phyloP scores from a whole-genome alignment of 768 basidiomycete genomes.

The Lactarius trivialis region DNA sequence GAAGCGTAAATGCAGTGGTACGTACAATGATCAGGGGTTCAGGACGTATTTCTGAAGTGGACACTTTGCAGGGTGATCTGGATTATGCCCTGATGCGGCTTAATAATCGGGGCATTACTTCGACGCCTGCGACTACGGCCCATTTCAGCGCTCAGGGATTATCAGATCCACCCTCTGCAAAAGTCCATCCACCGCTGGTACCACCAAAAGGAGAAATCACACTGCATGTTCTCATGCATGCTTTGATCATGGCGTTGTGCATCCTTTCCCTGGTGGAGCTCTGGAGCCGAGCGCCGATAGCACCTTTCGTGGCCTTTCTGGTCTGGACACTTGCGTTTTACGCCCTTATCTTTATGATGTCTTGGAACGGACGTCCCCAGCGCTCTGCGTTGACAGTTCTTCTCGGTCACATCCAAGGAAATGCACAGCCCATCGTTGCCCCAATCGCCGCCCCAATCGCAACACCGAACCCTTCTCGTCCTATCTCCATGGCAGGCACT shows the following conservation, averaged over 20 bases:
- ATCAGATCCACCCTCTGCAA: slow-evolving; percentile 26
- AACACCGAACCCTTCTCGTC: slow-evolving; percentile 35
- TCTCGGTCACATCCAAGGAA: slow-evolving; percentile 38
- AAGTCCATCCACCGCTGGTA: slow-evolving; percentile 28
- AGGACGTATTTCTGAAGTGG: background rate
- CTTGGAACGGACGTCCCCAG: slow-evolving; percentile 53
- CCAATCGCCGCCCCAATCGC: slow-evolving; percentile 32
- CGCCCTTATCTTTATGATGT: slow-evolving; percentile 41
- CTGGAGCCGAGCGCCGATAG: slow-evolving; percentile 48
- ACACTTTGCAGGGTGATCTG: slow-evolving; percentile 54
- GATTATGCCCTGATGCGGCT: slow-evolving; percentile 61
- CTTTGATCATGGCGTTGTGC: slow-evolving; percentile 51
- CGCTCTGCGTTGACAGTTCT: slow-evolving; percentile 51
- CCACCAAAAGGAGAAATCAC: slow-evolving; percentile 35
- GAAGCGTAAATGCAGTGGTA: slow-evolving; percentile 66
- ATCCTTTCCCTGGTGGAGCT: slow-evolving; percentile 52
- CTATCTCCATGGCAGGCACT: slow-evolving; percentile 36
- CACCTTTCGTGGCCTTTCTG: slow-evolving; percentile 59
- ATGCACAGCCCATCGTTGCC: slow-evolving; percentile 25
- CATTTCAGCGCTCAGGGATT: slow-evolving; percentile 37
- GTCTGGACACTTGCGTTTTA: slow-evolving; percentile 58
- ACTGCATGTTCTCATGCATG: slow-evolving; percentile 50
- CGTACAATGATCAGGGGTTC: slow-evolving; percentile 27
- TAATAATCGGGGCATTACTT: slow-evolving; percentile 38
- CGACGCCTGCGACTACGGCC: slow-evolving; percentile 51